Evolutionary conservation across 495 filamentous ascomycete genomes (phyloP), one percentile per base, ranked within the genome.

Genomic region (Aspergillus panamensis): DNA sequence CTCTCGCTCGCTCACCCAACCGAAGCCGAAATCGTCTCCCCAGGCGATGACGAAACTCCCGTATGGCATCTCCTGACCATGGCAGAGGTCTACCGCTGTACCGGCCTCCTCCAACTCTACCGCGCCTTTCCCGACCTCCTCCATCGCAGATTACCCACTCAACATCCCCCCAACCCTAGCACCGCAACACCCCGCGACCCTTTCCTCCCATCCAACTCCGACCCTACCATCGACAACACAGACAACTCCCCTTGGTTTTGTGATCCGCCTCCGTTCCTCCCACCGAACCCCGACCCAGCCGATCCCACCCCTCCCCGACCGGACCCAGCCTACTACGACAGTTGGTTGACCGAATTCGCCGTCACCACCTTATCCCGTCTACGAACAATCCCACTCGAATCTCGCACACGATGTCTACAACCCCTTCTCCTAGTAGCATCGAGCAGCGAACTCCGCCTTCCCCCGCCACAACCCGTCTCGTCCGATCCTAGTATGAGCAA

Each of bases 31-130:
- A 76, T 84, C 7, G 69, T 81, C 56, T 77, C 77, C 21, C 75
- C 80, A 14, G 80, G 79, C 8, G 82, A 84, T 50, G 75, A 78
- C 58, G 77, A 81, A 49, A 84, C 82, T 0, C 76, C 80, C 9
- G 78, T 82, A 32, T 76, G 78, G 69, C 79, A 84, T 55, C 77
- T 83, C 13, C 69, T 83, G 44, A 73, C 75, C n/a, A 78, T 84
- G 60, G 80, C 80, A 10, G 82, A 84, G 59, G 78, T 77, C 3
- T 83, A 82, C 59, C 76, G 80, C 17, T 81, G 79, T 44, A 77
- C 78, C 0, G 80, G 78, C 0, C 71, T 84, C 3, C 69, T 84
- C 58, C 75, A 82, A 39, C 61, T 84, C 16, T 84, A 84, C 58
- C 77, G 80, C 40, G 73, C 76, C 10, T 84, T 84, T 51, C 81